Conservation (phyloP, 179 eudicot genomes). For the Heliamphora pulchella region DNA sequence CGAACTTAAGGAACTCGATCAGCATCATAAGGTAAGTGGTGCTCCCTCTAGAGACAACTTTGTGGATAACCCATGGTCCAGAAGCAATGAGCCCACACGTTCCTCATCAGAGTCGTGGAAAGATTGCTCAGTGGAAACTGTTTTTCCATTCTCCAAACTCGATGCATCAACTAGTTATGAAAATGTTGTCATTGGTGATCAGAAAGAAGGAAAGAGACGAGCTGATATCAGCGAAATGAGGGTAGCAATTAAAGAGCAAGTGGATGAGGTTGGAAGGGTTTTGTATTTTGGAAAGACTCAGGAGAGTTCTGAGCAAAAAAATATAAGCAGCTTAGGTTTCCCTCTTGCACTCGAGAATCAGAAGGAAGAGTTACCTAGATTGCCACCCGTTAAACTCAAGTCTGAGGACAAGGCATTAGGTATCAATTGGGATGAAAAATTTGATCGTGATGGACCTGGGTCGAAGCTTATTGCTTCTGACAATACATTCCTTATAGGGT, state of each 20-base stretch:
- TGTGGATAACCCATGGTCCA: conserved; percentile 44
- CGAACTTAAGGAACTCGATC: conserved; percentile 38
- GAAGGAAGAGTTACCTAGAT: conserved; percentile 84
- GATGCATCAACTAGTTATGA: conserved; percentile 48
- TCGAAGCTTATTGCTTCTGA: conserved; percentile 33
- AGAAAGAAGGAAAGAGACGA: conserved; percentile 48
- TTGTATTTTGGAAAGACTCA: conserved; percentile 59
- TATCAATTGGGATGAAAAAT: conserved; percentile 71
- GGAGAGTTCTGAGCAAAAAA: conserved; percentile 46
- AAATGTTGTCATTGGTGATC: conserved; percentile 30
- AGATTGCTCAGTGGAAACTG: conserved; percentile 70
- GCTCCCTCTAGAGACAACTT: conserved; percentile 28
- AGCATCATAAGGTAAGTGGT: conserved; percentile 23
- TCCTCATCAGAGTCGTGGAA: conserved; percentile 49
- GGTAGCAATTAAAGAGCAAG: conserved; percentile 72
- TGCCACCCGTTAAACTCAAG: conserved; percentile 86
- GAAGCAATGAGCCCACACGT: conserved; percentile 34
- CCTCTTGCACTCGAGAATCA: conserved; percentile 43
- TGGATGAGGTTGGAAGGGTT: conserved; percentile 86
- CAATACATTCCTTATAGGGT: conserved; percentile 39
- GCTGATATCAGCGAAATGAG: conserved; percentile 42
- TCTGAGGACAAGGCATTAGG: conserved; percentile 59
- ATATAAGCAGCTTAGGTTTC: conserved; percentile 41
- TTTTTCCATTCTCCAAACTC: conserved; percentile 55
- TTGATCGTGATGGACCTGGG: conserved; percentile 46